phyloP scores from a whole-genome alignment of 148 eudicot species.

The Chenopodium album region DNA sequence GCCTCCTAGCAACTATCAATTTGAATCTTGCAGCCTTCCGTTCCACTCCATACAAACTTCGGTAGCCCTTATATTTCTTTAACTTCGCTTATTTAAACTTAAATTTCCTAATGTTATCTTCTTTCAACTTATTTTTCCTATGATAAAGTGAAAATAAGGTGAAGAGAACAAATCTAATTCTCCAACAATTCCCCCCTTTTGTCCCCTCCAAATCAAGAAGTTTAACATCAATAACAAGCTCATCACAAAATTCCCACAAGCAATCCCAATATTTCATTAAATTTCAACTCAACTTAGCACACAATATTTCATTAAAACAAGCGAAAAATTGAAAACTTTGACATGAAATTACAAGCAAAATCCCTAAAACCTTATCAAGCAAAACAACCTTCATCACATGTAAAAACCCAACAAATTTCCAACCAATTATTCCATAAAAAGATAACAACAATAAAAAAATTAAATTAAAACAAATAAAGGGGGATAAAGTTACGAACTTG shows the following conservation, averaged over 20 bases:
- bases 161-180: neutral
- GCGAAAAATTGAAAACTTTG: neutral
- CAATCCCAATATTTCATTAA: neutral
- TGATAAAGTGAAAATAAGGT: no score
- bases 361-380: neutral
- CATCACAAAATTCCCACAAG: neutral
- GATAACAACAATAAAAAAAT: no score
- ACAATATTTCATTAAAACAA: neutral
- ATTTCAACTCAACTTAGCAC: neutral
- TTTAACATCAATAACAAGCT: neutral
- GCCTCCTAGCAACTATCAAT: no score
- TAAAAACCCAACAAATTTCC: neutral
- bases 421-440: neutral
- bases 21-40: no score
- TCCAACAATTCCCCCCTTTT: neutral
- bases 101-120: no score
- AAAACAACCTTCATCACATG: neutral
- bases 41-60: no score
- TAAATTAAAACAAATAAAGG: neutral
- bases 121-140: no score
- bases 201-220: neutral
- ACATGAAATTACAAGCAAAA: neutral
- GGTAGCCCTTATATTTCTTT: no score
- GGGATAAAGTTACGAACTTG: constrained; percentile 42
- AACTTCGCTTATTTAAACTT: no score